These are phyloP conservation scores for Ceratobasidium sp. DNA, from an alignment of 1,284 basidiomycete genomes.

Conservation along the genomic window DNA sequence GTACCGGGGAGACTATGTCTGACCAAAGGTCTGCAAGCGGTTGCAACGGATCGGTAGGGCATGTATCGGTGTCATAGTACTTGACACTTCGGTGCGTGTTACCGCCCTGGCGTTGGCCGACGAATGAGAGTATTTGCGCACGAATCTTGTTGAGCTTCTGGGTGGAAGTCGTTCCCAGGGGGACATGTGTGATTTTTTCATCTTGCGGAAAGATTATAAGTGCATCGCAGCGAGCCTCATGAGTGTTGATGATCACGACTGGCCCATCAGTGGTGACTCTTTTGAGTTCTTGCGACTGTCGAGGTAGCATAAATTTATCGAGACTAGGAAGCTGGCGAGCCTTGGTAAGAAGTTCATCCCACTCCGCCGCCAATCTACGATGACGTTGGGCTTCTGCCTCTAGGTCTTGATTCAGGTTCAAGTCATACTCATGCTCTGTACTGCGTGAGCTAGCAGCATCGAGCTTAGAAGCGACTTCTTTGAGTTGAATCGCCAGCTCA, in stretches of 20 bases:
- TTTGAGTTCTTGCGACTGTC: not conserved
- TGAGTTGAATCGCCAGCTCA: not conserved
- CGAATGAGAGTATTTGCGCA: not conserved
- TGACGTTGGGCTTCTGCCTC: constrained; percentile 1
- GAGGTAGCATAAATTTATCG: not conserved
- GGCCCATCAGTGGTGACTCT: not conserved
- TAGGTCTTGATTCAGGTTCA: not conserved
- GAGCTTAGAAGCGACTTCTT: constrained; percentile 3
- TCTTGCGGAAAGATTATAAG: not conserved
- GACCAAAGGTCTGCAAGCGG: not conserved
- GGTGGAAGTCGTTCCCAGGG: not conserved
- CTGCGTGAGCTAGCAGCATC: not conserved
- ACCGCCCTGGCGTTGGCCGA: not conserved
- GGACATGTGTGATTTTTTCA: not conserved
- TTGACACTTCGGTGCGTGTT: too few relatives aligned
- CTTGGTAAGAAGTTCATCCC: not conserved
- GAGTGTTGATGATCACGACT: not conserved
- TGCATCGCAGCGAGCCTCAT: not conserved
- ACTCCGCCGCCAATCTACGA: not conserved
- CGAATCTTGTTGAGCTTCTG: not conserved
- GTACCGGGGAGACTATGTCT: not conserved
- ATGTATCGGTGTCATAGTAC: too few relatives aligned
- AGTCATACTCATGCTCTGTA: not conserved
- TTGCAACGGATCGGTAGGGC: too few relatives aligned
- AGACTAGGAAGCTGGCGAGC: not conserved